Base-by-base conservation (phyloP, 495 filamentous ascomycete species). In the Aspergillus campestris region DNA sequence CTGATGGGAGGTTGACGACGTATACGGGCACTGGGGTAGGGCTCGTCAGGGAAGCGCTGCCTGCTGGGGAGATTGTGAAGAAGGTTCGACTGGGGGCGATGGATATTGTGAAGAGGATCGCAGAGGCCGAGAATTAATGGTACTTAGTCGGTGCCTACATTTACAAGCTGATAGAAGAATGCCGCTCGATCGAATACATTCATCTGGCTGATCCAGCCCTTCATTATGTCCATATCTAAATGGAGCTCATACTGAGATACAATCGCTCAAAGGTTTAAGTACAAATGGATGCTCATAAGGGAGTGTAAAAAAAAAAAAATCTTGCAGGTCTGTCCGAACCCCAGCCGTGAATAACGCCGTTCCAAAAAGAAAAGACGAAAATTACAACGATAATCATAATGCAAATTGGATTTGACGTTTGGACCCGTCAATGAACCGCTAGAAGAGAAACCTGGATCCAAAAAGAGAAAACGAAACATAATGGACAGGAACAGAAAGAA, bases 1-100 rank as follows among this genome's bases (percentile, higher is more conserved):
- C 64, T 5, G 35, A 58, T 45, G 79, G 77, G 8, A 60, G 84
- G 60, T 56, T 84, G 59, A 82, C 83, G 5, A 79, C 81, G 27
- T 89, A 85, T 69, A 83, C 82, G 38, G 66, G 69, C 9, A 65
- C 62, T 6, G 69, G 59, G 5, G 63, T 71, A 32, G 67, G 66
- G 9, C 52, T 72, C 28, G 52, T 72, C 6, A 60, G 56, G 24
- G 30, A 55, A 36, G 49, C 53, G 28, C 34, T 53, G 31, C 47
- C 50, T 27, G 67, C 62, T 24, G 50, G 48, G 34, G 55, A 57
- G 3, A 69, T 71, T 24, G 41, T 69, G 27, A 44, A 49, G 7
- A 46, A 57, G 13, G 51, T 61, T 4, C 47, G 53, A 14, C 18
- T 44, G 5, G 47, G 58, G 11, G 55, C 51, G 8, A 46, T 37